Base-by-base conservation (phyloP, 768 basidiomycete genomes). In the Pulveroboletus ravenelii region DNA sequence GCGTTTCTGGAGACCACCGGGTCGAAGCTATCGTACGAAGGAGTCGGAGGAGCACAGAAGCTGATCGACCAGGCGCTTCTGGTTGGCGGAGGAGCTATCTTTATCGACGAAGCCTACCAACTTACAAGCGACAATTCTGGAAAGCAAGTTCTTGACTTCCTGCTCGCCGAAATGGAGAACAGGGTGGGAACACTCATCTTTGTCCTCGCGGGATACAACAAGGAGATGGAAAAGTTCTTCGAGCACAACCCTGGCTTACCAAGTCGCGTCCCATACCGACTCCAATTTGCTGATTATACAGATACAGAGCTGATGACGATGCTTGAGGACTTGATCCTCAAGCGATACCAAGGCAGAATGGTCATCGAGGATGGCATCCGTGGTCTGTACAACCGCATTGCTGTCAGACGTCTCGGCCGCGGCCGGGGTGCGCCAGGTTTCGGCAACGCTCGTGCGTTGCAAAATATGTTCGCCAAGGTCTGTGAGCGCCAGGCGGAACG, bases 81-180 rank as follows among this genome's bases (percentile, higher is more conserved):
- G 2, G 74, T 69, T 3, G 85, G 84, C 0, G 85, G 85, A 42
- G 86, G 85, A 0, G 70, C 77, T 1, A 74, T 87, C 34, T 87
- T 87, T 61, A 70, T 87, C 27, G 85, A 87, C 56, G 85, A 87
- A 58, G 83, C 85, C 1, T 87, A 87, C 52, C 85, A 85, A 50
- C 74, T 87, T 1, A 75, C 77, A 0, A 72, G 64, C 41, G 67
- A 77, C 55, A 59, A 58, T 13, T 66, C 72, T 35, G 85, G 85
- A 13, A 56, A 67, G 10, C 77, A 81, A 52, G 83, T 87, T 3
- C 73, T 87, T 5, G 84, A 87, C 53, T 86, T 79, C 58, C 72
- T 87, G 0, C 73, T 87, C 1, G 83, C 85, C 0, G 85, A 87
- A 62, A 87, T 87, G 81, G 84, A 87, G 58, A 86, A 87, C 59